phyloP scores from a whole-genome alignment of 305 asterid genomes.

The Lippia alba region DNA sequence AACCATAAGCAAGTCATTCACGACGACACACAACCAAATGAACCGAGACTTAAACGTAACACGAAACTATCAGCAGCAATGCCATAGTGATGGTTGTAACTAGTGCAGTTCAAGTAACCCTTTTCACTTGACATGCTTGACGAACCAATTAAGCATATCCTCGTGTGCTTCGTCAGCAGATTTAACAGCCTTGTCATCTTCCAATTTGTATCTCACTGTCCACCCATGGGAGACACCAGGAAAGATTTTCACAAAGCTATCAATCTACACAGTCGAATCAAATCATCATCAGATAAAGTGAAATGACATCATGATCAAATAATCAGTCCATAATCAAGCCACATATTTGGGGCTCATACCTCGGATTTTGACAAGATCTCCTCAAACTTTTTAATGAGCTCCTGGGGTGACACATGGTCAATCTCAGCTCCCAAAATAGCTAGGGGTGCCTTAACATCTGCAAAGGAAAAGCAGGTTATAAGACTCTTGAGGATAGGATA shows the following conservation, averaged over 20 bases:
- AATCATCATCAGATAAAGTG: neutral
- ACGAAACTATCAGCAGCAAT: neutral
- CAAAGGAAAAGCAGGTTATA: neutral
- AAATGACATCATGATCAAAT: too few species aligned
- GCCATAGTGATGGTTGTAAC: neutral
- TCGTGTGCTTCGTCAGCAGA: conserved; percentile 57
- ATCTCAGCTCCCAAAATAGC: conserved; percentile 54
- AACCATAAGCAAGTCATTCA: neutral
- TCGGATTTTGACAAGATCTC: conserved; percentile 53
- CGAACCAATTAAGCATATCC: conserved; percentile 57
- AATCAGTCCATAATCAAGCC: too few species aligned
- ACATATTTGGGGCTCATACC: conserved; percentile 26
- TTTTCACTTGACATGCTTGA: conserved; percentile 43
- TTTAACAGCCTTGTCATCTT: conserved; percentile 51
- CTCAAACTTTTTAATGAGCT: conserved; percentile 47
- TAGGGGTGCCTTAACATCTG: conserved; percentile 50
- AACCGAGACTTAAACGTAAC: neutral
- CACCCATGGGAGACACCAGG: conserved; percentile 57
- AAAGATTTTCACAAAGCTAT: conserved; percentile 51
- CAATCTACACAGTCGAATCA: conserved; percentile 35
- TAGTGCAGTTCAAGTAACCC: neutral
- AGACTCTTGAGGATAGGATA: neutral
- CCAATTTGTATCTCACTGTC: conserved; percentile 52
- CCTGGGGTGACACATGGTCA: conserved; percentile 46
- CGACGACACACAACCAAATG: neutral